Percentiles rank a stretch among this genome's conserved stretches.
phyloP scores from a whole-genome alignment of 768 basidiomycete genomes.

The Phanerodontia chrysosporium region DNA sequence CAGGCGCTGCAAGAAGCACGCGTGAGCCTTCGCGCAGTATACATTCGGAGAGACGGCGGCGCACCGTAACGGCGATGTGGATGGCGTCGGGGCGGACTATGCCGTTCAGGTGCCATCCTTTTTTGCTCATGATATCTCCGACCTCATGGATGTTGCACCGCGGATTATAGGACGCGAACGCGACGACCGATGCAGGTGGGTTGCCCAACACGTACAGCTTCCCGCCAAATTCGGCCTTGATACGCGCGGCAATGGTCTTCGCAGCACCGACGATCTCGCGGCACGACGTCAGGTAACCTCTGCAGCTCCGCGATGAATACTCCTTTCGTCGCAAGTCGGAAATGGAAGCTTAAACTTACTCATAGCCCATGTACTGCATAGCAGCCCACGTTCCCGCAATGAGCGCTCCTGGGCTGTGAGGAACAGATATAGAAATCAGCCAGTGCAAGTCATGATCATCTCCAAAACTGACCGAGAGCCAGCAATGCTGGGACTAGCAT shows the following conservation, averaged over 20 bases:
- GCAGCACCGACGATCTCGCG: constrained; percentile 74
- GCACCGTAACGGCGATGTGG: constrained; percentile 91
- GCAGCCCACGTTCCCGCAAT: constrained; percentile 97
- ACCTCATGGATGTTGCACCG: constrained; percentile 79
- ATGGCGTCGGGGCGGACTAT: constrained; percentile 74
- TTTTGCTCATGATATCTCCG: constrained; percentile 81
- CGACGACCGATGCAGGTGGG: constrained; percentile 87
- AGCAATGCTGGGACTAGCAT: constrained; percentile 84
- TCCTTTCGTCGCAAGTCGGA: neutral
- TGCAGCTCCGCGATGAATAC: constrained; percentile 24
- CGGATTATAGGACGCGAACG: constrained; percentile 66
- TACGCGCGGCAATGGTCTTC: constrained; percentile 61
- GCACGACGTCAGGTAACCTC: constrained; percentile 88
- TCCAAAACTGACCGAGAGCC: constrained; percentile 68
- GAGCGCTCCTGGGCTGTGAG: constrained; percentile 75
- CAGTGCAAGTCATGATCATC: too few species aligned
- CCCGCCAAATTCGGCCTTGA: constrained; percentile 58
- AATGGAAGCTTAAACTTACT: constrained; percentile 42
- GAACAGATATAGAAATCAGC: too few species aligned
- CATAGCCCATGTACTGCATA: constrained; percentile 87
- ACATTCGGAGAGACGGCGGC: constrained; percentile 21
- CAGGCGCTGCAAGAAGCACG: constrained; percentile 48
- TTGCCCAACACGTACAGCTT: constrained; percentile 88
- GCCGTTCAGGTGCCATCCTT: constrained; percentile 92
- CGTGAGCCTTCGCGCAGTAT: constrained; percentile 5